Conservation (phyloP, 1,284 basidiomycete species). For the Moesziomyces sp. region DNA sequence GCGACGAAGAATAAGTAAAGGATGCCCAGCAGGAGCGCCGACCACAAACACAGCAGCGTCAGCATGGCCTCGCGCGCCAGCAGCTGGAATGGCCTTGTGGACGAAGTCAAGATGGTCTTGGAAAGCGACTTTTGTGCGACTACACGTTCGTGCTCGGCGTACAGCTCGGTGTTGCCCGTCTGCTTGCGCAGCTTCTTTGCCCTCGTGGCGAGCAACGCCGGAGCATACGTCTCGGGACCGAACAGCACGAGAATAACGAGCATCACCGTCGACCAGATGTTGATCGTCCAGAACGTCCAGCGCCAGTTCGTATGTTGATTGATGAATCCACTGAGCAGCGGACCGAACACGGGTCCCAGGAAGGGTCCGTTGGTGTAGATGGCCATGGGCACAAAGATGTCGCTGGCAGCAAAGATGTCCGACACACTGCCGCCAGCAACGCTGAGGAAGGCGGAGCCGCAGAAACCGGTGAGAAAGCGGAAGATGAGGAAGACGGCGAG, state of each 20-base stretch:
- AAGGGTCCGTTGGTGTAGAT: conserved; percentile 67
- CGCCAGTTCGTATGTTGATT: conserved; percentile 64
- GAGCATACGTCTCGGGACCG: conserved; percentile 65
- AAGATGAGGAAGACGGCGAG: conserved; percentile 62
- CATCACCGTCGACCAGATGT: conserved; percentile 59
- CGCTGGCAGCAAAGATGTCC: conserved; percentile 59
- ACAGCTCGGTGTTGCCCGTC: conserved; percentile 58
- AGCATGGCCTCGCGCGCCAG: conserved; percentile 32
- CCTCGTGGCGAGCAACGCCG: conserved; percentile 57
- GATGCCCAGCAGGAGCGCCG: conserved; percentile 38
- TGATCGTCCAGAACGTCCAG: conserved; percentile 64
- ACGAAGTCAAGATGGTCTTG: conserved; percentile 22
- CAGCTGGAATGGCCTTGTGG: conserved; percentile 32
- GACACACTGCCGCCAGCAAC: conserved; percentile 53
- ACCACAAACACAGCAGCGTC: conserved; percentile 39
- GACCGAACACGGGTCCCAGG: conserved; percentile 54
- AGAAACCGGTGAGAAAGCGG: conserved; percentile 62
- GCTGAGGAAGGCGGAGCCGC: conserved; percentile 63
- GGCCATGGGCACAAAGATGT: conserved; percentile 65
- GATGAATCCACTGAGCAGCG: conserved; percentile 59
- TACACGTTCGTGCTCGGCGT: conserved; percentile 24
- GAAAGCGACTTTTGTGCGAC: conserved; percentile 28
- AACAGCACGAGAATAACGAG: conserved; percentile 62
- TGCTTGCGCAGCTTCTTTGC: conserved; percentile 63
- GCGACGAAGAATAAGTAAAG: conserved; percentile 57